phyloP scores from a whole-genome alignment of 2,329 filamentous ascomycete genomes.

The Leptodontidium sp. region DNA sequence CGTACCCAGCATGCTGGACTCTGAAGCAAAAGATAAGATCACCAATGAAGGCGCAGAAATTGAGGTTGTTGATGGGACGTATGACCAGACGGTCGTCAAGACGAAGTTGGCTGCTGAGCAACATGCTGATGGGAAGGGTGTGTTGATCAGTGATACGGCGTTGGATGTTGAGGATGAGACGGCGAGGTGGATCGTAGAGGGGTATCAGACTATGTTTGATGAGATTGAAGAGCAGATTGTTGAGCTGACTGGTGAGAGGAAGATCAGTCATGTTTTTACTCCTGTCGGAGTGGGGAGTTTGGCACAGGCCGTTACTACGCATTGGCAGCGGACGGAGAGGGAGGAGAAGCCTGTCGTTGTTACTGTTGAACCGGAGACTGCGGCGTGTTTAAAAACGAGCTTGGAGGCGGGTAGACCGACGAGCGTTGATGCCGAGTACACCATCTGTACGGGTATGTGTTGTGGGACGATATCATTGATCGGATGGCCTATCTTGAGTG shows the following conservation, averaged over 20 bases:
- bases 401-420: constrained; percentile 50
- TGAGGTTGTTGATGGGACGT: constrained; percentile 62
- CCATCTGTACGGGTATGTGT: constrained; percentile 60
- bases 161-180: constrained; percentile 73
- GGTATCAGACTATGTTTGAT: constrained; percentile 75
- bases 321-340: constrained; percentile 62
- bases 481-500: constrained; percentile 54
- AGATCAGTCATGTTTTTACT: constrained; percentile 59
- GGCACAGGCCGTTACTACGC: constrained; percentile 72
- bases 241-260: constrained; percentile 53
- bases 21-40: constrained; percentile 62
- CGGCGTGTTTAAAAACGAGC: constrained; percentile 64
- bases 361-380: constrained; percentile 74
- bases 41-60: constrained; percentile 69
- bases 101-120: constrained; percentile 20
- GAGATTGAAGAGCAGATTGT: constrained; percentile 72
- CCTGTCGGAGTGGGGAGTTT: constrained; percentile 79
- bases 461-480: constrained; percentile 58
- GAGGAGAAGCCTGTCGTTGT: constrained; percentile 56
- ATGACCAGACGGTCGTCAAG: constrained; percentile 66
- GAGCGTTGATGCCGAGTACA: constrained; percentile 50
- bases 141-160: constrained; percentile 75
- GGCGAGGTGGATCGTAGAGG: constrained; percentile 77
- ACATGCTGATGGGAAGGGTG: constrained; percentile 30
- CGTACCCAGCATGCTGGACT: constrained; percentile 67